These are phyloP conservation scores for Tuber aestivum DNA, from an alignment of 495 filamentous ascomycete species.

Conservation along the genomic window DNA sequence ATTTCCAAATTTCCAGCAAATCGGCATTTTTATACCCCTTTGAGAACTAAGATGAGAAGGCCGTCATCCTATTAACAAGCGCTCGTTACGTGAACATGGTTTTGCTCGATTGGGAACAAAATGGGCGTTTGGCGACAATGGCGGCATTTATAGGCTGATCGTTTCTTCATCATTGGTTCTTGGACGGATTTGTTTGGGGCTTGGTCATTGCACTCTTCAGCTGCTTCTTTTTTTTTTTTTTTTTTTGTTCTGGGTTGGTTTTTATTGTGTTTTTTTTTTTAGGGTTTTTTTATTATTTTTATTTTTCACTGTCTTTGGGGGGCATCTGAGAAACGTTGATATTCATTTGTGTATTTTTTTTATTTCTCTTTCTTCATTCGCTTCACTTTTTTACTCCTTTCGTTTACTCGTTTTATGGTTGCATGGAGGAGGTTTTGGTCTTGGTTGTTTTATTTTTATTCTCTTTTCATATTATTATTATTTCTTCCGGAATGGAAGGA, in stretches of 20 bases:
- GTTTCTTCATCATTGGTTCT: not conserved
- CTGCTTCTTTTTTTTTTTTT: not conserved
- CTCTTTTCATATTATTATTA: not conserved
- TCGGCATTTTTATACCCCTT: not conserved
- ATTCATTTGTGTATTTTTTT: slow-evolving; percentile 3
- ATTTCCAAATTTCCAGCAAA: not conserved
- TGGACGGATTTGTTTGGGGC: not conserved
- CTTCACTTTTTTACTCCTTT: not conserved
- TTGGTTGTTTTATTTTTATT: not conserved
- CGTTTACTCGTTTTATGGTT: not conserved
- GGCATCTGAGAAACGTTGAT: slow-evolving; percentile 6
- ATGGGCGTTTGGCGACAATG: not conserved
- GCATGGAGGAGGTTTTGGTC: not conserved
- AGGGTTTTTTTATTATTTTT: not conserved
- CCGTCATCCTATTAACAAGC: not conserved
- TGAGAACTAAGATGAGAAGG: not conserved
- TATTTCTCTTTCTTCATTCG: not conserved
- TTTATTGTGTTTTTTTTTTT: not conserved
- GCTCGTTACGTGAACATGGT: not conserved
- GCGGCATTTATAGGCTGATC: not conserved
- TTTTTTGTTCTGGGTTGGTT: not conserved
- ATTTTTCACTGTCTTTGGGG: slow-evolving; percentile 2
- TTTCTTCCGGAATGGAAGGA: not conserved
- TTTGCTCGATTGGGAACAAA: slow-evolving; percentile 1
- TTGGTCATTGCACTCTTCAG: not conserved